Conservation (phyloP, 768 basidiomycete genomes). For the Termitomyces sp. region DNA sequence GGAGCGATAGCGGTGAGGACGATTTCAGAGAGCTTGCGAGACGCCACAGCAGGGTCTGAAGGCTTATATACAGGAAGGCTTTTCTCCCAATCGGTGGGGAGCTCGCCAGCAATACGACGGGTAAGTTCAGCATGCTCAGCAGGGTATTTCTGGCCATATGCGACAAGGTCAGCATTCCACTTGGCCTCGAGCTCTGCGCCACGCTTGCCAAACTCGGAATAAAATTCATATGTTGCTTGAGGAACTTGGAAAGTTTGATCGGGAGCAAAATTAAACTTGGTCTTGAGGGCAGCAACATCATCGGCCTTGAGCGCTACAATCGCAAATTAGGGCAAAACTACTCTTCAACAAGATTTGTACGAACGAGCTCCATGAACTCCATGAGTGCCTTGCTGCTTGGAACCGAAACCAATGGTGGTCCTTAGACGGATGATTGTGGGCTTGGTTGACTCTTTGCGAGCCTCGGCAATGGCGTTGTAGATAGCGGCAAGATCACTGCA, state of each 20-base stretch:
- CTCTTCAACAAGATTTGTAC: constrained; percentile 23
- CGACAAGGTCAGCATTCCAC: constrained; percentile 65
- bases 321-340: not conserved
- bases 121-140: constrained; percentile 80
- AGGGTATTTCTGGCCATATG: constrained; percentile 77
- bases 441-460: constrained; percentile 69
- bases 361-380: constrained; percentile 90
- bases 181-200: constrained; percentile 69
- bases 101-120: constrained; percentile 76
- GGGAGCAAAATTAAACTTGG: constrained; percentile 76
- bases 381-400: constrained; percentile 88
- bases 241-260: constrained; percentile 78
- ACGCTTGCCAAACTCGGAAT: constrained; percentile 58
- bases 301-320: constrained; percentile 81
- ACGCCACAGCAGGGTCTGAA: constrained; percentile 78
- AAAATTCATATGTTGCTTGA: constrained; percentile 61
- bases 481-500: constrained; percentile 72
- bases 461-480: constrained; percentile 71
- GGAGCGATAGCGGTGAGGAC: constrained; percentile 72
- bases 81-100: constrained; percentile 86
- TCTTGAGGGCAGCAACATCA: constrained; percentile 79
- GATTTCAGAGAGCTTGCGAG: constrained; percentile 90
- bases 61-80: constrained; percentile 80
- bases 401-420: constrained; percentile 93
- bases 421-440: constrained; percentile 82